Evolutionary conservation across 2,329 filamentous ascomycete species (phyloP).

Genomic region (Claviceps humidiphila): DNA sequence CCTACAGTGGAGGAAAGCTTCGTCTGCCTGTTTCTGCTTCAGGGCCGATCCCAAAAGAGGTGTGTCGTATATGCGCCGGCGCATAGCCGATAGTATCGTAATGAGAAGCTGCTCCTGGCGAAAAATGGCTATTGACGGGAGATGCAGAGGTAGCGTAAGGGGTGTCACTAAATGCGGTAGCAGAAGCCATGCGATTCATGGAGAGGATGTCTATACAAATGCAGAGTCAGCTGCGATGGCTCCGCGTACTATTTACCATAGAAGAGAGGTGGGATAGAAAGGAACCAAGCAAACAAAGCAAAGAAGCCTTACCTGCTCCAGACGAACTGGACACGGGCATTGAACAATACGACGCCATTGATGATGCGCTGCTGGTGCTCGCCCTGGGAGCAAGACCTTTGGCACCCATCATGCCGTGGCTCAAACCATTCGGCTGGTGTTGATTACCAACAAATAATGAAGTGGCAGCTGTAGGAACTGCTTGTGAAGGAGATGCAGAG

Average conservation of each 20-base stretch:
- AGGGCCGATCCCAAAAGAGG: conserved; percentile 41
- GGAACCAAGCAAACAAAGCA: not conserved
- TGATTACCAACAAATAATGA: conserved; percentile 51
- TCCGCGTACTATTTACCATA: not conserved
- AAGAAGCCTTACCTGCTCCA: conserved; percentile 47
- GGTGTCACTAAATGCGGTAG: conserved; percentile 57
- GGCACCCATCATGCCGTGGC: conserved; percentile 37
- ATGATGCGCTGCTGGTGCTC: conserved; percentile 42
- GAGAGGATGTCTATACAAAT: conserved; percentile 55
- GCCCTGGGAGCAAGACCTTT: conserved; percentile 38
- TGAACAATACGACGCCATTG: conserved; percentile 57
- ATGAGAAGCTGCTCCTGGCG: conserved; percentile 47
- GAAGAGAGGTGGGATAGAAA: not conserved
- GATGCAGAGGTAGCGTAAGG: conserved; percentile 55
- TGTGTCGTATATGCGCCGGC: conserved; percentile 45
- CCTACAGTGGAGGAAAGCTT: conserved; percentile 69
- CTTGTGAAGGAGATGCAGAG: conserved; percentile 30
- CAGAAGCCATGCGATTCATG: conserved; percentile 49
- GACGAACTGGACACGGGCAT: conserved; percentile 56
- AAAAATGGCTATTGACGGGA: conserved; percentile 51
- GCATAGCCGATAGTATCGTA: conserved; percentile 71
- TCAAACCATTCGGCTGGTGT: conserved; percentile 24
- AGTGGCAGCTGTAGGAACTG: conserved; percentile 39
- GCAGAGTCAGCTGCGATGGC: conserved; percentile 38
- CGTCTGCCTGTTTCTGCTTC: conserved; percentile 47